Evolutionary conservation across 257 asterid species (phyloP), one percentile per base, ranked within the genome.

Genomic region (Solanum peruvianum): DNA sequence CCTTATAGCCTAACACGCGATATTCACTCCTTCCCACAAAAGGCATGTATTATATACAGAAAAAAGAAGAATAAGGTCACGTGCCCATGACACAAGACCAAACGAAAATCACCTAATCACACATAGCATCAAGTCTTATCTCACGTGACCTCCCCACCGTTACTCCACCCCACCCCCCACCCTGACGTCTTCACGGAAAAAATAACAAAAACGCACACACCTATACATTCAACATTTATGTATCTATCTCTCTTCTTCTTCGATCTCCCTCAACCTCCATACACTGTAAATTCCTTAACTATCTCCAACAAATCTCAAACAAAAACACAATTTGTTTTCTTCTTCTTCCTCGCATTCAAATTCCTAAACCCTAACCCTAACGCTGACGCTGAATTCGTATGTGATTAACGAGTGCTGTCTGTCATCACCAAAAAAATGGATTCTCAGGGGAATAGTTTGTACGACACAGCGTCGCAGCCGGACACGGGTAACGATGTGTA

Each of bases 401-500:
- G 37, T 49, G 10, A 60, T 35, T 2, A 41, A 13, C 37, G 58
- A 11, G 71, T 77, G 41, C 12, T 27, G 5, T 2, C 12, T 27
- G 5, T 2, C 12, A 41, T 71, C 7, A 8, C 1, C 16, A 3
- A 31, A 13, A 29, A 41, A 86, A 95, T 95, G 98, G 96, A 97
- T 92, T 91, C 98, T 60, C 98, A 91, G 93, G 89, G 92, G 86
- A 94, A 86, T 89, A 92, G 92, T 93, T 91, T 97, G n/a, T 97
- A 91, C 87, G 99, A 96, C 42, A 96, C 98, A 87, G 96, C 98
- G 89, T 97, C 99, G 80, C 98, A 96, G 93, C 99, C 99, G 67
- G 99, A 96, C 91, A 93, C 96, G 15, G 97, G 97, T 77, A 93
- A 89, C 93, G 98, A 97, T 82, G 99, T 98, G 11, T 97, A 95